Conservation (phyloP, 768 basidiomycete species). For the Rhodotorula graminis region DNA sequence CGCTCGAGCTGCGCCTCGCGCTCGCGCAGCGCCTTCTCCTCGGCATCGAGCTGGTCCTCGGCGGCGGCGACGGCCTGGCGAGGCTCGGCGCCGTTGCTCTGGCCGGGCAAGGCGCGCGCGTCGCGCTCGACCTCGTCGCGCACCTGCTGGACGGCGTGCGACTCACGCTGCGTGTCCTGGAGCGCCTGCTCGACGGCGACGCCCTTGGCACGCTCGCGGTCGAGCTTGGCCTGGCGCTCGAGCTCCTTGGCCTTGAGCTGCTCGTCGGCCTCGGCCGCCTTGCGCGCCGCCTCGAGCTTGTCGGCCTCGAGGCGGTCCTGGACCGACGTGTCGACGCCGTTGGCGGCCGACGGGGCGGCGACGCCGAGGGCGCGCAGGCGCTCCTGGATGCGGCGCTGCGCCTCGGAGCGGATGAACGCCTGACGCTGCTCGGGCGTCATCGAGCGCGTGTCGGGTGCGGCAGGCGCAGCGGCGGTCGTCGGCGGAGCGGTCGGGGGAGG, state of each 20-base stretch:
- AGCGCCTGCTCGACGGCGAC: constrained; percentile 32
- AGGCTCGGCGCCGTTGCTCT: not conserved
- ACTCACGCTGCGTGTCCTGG: constrained; percentile 24
- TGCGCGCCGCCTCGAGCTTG: constrained; percentile 85
- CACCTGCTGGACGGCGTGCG: constrained; percentile 26
- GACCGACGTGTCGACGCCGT: constrained; percentile 65
- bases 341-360: constrained; percentile 52
- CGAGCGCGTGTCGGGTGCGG: constrained; percentile 56
- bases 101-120: not conserved
- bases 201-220: constrained; percentile 53
- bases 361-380: constrained; percentile 82
- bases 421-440: constrained; percentile 81
- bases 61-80: constrained; percentile 46
- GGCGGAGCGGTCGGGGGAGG: constrained; percentile 50
- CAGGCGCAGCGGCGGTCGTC: constrained; percentile 44
- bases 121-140: constrained; percentile 27
- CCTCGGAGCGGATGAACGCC: constrained; percentile 72
- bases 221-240: constrained; percentile 65
- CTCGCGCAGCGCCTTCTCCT: constrained; percentile 65
- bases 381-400: constrained; percentile 72
- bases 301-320: constrained; percentile 80
- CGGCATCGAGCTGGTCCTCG: constrained; percentile 60
- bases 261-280: constrained; percentile 66
- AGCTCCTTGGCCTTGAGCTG: constrained; percentile 75
- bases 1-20: constrained; percentile 69